These are phyloP conservation scores for Zizania palustris DNA, from an alignment of 202 grass and related monocot genomes.

Conservation along the genomic window DNA sequence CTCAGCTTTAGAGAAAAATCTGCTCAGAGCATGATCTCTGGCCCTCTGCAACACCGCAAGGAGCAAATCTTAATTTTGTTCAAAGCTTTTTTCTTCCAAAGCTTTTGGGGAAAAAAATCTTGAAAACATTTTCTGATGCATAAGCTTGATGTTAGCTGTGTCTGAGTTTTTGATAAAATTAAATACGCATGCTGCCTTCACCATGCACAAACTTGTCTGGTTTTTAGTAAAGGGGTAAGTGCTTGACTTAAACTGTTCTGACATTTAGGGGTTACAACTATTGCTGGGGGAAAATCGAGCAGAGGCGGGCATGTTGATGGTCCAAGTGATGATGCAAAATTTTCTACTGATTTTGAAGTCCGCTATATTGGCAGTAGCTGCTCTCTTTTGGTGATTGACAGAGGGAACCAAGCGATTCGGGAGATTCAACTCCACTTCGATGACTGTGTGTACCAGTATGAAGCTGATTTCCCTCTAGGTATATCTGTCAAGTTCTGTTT, in stretches of 20 bases:
- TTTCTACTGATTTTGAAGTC: conserved; percentile 97
- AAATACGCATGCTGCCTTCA: conserved; percentile 12
- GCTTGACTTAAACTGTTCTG: conserved; percentile 37
- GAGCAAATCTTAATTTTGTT: conserved; percentile 1
- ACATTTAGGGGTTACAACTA: conserved; percentile 84
- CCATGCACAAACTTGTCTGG: conserved; percentile 1
- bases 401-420: conserved; percentile 87
- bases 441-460: conserved; percentile 88
- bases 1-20: conserved; percentile 27
- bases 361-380: conserved; percentile 90
- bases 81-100: background rate
- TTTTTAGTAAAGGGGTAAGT: conserved; percentile 3
- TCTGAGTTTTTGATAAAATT: conserved; percentile 21
- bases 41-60: background rate
- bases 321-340: conserved; percentile 87
- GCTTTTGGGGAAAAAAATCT: background rate
- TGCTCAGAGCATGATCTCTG: conserved; percentile 17
- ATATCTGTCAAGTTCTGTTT: conserved; percentile 12
- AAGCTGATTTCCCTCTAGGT: conserved; percentile 86
- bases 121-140: background rate
- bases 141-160: conserved; percentile 1
- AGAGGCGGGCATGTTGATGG: conserved; percentile 86
- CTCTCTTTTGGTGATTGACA: conserved; percentile 93
- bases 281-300: conserved; percentile 87
- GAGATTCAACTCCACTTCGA: conserved; percentile 90